Evolutionary conservation across 2,329 filamentous ascomycete genomes (phyloP).

Genomic region (Zalaria obscura): DNA sequence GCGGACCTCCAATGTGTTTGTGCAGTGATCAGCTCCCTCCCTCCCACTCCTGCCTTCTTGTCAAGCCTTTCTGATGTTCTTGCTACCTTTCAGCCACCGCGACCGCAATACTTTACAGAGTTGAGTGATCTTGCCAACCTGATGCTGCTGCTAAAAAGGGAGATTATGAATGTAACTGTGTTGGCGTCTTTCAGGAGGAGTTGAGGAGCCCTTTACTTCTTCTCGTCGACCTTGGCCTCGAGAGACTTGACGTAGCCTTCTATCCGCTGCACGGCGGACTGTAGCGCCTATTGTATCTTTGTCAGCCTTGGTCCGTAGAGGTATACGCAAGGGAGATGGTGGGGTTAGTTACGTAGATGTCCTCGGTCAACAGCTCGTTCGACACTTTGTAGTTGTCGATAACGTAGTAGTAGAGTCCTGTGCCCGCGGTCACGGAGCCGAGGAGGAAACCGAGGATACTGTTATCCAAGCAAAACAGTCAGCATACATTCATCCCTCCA

Average conservation of each 20-base stretch:
- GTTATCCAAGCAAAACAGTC: slow-evolving; percentile 2
- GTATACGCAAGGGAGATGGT: neutral
- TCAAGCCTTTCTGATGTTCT: too few species aligned
- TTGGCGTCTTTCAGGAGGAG: too few species aligned
- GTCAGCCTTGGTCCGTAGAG: neutral
- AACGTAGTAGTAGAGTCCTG: slow-evolving; percentile 80
- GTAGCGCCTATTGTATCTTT: slow-evolving; percentile 51
- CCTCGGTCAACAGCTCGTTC: slow-evolving; percentile 85
- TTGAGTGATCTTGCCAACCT: too few species aligned
- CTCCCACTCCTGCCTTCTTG: too few species aligned
- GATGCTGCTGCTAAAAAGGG: too few species aligned
- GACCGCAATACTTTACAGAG: too few species aligned
- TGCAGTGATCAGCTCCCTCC: too few species aligned
- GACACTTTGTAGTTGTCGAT: slow-evolving; percentile 85
- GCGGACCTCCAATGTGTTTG: too few species aligned
- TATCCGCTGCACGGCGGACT: slow-evolving; percentile 74
- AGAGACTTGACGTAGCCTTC: slow-evolving; percentile 70
- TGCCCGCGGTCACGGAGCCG: slow-evolving; percentile 65
- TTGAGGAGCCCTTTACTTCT: neutral
- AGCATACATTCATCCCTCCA: too few species aligned
- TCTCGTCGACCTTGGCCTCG: slow-evolving; percentile 53
- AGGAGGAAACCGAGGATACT: slow-evolving; percentile 88
- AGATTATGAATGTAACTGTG: too few species aligned
- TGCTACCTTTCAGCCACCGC: too few species aligned
- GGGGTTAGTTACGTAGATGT: slow-evolving; percentile 70